Conservation (phyloP, 208 protist species). For the Leishmania turanica region DNA sequence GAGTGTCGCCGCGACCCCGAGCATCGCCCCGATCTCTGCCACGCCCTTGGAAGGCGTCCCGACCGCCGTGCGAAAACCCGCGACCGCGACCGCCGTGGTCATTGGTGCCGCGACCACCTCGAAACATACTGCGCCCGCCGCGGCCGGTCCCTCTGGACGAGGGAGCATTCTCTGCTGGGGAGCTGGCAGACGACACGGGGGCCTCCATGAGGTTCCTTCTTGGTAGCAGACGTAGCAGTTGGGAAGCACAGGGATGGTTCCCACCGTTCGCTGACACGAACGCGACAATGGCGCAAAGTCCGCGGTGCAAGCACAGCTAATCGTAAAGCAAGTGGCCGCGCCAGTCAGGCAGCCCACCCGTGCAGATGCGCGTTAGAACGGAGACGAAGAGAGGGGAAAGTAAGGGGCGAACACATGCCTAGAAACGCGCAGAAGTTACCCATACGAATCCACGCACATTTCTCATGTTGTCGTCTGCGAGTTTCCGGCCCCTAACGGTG, state of each 20-base stretch:
- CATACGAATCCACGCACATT: background rate
- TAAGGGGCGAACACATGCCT: background rate
- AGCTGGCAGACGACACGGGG: background rate
- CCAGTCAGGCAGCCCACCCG: background rate
- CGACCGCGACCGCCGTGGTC: background rate
- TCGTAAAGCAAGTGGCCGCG: background rate
- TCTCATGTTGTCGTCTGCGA: background rate
- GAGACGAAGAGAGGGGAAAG: background rate
- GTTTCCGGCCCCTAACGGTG: background rate
- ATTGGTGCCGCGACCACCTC: background rate
- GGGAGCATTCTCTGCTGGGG: background rate
- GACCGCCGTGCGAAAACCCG: too few species aligned
- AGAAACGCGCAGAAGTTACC: background rate
- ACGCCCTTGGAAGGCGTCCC: background rate
- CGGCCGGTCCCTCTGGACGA: background rate
- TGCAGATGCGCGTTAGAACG: background rate
- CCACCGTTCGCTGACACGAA: background rate
- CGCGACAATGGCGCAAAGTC: background rate
- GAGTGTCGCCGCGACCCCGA: constrained; percentile 9
- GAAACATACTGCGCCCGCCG: background rate
- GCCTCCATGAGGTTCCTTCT: constrained; percentile 1
- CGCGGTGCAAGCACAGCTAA: background rate
- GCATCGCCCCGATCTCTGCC: constrained; percentile 3
- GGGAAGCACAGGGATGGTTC: background rate
- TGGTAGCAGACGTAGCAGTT: background rate